Conservation (phyloP, 352 stramenopile genomes). For the Phytopythium boreale region DNA sequence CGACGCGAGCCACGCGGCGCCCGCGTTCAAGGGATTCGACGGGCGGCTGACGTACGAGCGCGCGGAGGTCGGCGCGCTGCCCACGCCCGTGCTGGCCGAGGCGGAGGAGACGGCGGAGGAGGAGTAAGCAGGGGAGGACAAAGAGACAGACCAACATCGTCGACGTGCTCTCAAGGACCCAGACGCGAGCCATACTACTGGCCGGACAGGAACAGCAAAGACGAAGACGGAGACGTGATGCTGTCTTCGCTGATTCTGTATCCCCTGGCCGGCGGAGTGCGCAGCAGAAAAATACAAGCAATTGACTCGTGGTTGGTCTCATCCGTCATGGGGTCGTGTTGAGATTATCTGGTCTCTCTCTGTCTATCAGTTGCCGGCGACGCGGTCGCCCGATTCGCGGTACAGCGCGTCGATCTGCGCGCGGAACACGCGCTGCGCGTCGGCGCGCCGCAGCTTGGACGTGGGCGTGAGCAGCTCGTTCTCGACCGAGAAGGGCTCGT, state of each 20-base stretch:
- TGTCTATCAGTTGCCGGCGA: conserved; percentile 20
- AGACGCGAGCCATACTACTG: background rate
- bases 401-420: conserved; percentile 73
- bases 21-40: conserved; percentile 33
- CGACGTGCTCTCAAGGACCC: background rate
- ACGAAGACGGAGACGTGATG: background rate
- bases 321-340: background rate
- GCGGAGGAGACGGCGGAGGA: conserved; percentile 39
- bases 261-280: background rate
- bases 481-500: conserved; percentile 90
- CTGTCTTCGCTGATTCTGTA: background rate
- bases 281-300: background rate
- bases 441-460: conserved; percentile 93
- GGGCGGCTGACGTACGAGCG: conserved; percentile 64
- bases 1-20: conserved; percentile 26
- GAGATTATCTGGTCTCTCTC: background rate
- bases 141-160: background rate
- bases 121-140: conserved; percentile 10
- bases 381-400: conserved; percentile 46
- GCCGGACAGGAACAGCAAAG: background rate
- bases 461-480: conserved; percentile 96
- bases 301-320: background rate
- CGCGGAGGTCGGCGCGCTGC: conserved; percentile 61
- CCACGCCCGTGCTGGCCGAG: conserved; percentile 51
- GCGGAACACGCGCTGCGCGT: conserved; percentile 61